Percentiles rank a stretch among this genome's conserved stretches.
These are phyloP conservation scores for Trichothecium sympodiale DNA, from an alignment of 2,329 filamentous ascomycete genomes.

Conservation along the genomic window DNA sequence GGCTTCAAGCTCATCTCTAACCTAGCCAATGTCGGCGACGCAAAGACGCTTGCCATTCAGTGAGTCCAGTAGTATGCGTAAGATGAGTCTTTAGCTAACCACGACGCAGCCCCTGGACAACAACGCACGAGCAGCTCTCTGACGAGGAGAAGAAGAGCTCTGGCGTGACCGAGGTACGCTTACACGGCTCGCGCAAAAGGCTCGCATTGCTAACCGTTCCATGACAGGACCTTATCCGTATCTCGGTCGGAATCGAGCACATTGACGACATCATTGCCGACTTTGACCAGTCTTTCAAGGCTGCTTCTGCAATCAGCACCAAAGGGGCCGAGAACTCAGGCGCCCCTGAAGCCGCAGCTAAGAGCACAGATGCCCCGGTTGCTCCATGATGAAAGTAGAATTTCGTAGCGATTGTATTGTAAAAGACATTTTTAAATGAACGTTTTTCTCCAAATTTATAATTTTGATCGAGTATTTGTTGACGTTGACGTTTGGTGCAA, in stretches of 20 bases:
- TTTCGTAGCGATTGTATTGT: too few relatives aligned
- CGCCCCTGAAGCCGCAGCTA: constrained; percentile 12
- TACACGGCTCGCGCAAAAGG: neutral
- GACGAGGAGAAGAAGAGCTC: constrained; percentile 71
- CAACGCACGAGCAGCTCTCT: constrained; percentile 84
- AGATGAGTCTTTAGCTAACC: constrained; percentile 1
- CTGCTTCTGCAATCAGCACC: constrained; percentile 35
- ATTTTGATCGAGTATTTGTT: too few relatives aligned
- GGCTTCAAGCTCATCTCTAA: constrained; percentile 93
- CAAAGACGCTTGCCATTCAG: constrained; percentile 90
- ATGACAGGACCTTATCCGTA: constrained; percentile 72
- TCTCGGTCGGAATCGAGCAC: constrained; percentile 91
- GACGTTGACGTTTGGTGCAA: too few relatives aligned
- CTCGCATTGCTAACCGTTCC: neutral
- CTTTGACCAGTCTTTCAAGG: constrained; percentile 81
- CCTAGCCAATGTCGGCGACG: constrained; percentile 90
- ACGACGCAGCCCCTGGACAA: constrained; percentile 60
- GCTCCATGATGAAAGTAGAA: constrained; percentile 17
- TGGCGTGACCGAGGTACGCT: constrained; percentile 62
- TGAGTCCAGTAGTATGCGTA: constrained; percentile 13
- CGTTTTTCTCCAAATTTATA: too few relatives aligned
- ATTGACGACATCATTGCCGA: constrained; percentile 96
- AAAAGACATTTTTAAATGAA: too few relatives aligned
- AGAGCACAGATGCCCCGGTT: constrained; percentile 25
- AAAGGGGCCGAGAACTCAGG: constrained; percentile 9